Conservation (phyloP, 768 basidiomycete genomes). For the Tulasnella sp. region DNA sequence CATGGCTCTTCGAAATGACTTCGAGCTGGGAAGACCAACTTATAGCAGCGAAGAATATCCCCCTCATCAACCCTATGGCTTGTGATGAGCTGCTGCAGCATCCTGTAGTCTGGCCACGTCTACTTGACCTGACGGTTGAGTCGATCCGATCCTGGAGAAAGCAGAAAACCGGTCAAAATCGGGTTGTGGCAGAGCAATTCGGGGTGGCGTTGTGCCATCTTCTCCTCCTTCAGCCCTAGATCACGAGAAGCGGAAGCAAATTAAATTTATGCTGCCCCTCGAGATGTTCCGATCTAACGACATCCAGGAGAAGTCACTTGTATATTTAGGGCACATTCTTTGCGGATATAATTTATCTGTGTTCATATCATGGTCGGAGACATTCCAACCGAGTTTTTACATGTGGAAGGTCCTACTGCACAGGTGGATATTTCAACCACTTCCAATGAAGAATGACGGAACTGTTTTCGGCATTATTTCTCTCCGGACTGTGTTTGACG, state of each 20-base stretch:
- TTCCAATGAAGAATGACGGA: no score
- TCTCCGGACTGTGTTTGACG: background rate
- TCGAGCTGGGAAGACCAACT: background rate
- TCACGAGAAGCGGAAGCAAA: background rate
- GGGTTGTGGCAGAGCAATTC: background rate
- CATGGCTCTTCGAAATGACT: background rate
- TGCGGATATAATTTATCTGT: background rate
- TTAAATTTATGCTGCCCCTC: background rate
- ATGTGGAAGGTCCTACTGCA: background rate
- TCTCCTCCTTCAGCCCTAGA: background rate
- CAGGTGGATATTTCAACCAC: no score
- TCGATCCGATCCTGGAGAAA: background rate
- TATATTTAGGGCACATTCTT: background rate
- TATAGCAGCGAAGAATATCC: background rate
- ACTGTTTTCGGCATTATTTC: background rate
- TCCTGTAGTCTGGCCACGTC: background rate
- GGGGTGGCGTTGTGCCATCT: background rate
- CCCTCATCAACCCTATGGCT: background rate
- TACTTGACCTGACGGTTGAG: background rate
- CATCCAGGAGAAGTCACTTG: background rate
- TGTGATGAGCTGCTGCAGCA: background rate
- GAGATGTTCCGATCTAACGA: background rate
- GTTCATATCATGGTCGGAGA: fast-evolving
- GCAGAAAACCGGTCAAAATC: background rate
- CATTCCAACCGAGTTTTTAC: background rate